Percentiles rank a stretch among this genome's conserved stretches.
These are phyloP conservation scores for Lentinus polychrous DNA, from an alignment of 1,284 basidiomycete species.

Conservation along the genomic window DNA sequence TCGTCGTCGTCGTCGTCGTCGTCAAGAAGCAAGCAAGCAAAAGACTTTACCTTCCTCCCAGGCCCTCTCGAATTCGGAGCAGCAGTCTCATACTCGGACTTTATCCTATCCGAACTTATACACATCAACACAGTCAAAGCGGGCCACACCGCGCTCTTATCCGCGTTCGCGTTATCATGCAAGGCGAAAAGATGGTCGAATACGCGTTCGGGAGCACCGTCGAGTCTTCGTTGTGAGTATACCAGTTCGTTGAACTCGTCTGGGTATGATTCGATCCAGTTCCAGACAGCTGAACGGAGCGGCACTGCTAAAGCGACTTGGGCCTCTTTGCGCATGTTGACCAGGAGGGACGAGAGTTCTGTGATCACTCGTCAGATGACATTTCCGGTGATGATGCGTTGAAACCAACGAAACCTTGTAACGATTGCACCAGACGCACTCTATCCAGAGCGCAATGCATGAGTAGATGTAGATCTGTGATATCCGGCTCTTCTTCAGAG, in stretches of 20 bases:
- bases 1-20: too few relatives aligned
- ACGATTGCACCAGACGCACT: slow-evolving; percentile 53
- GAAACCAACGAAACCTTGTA: slow-evolving; percentile 43
- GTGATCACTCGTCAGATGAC: slow-evolving; percentile 6
- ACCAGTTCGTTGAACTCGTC: slow-evolving; percentile 74
- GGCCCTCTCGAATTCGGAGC: slow-evolving; percentile 17
- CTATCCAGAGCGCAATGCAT: slow-evolving; percentile 66
- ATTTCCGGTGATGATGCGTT: not conserved
- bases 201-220: slow-evolving; percentile 77
- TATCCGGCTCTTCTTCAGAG: slow-evolving; percentile 51
- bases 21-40: too few relatives aligned
- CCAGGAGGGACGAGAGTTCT: slow-evolving; percentile 80
- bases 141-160: slow-evolving; percentile 71
- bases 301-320: slow-evolving; percentile 71
- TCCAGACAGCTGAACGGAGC: slow-evolving; percentile 82
- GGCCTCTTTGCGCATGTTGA: slow-evolving; percentile 76
- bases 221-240: slow-evolving; percentile 53
- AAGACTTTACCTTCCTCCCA: slow-evolving; percentile 18
- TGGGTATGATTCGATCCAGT: slow-evolving; percentile 84
- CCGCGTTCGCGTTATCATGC: slow-evolving; percentile 37
- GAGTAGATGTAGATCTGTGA: slow-evolving; percentile 71
- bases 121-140: slow-evolving; percentile 74
- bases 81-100: slow-evolving; percentile 43
- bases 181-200: slow-evolving; percentile 70
- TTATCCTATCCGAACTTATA: slow-evolving; percentile 72